A percentile compares a stretch with the other conserved stretches of the same genome.
These are phyloP conservation scores for Picochlorum sp. DNA, from an alignment of 139 green algal genomes.

Conservation along the genomic window DNA sequence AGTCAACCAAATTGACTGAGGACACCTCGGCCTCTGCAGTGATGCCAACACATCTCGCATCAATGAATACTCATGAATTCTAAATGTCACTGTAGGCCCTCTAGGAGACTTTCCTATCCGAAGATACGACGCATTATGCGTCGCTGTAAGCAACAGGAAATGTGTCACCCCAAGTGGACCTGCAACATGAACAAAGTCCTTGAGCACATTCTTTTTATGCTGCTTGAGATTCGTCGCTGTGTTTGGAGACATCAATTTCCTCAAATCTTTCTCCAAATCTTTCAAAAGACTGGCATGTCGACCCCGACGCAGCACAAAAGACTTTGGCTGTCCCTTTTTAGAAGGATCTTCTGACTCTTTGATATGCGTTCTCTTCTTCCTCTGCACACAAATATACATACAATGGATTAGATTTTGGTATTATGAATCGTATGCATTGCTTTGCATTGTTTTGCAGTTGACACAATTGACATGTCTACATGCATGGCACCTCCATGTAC, in stretches of 20 bases:
- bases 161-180: constrained; percentile 92
- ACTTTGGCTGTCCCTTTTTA: constrained; percentile 61
- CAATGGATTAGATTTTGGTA: neutral
- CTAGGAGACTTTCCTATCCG: constrained; percentile 75
- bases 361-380: constrained; percentile 79
- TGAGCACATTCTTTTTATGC: constrained; percentile 73
- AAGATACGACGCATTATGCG: constrained; percentile 74
- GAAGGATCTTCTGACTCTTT: constrained; percentile 30
- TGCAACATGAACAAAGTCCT: constrained; percentile 93
- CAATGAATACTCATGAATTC: constrained; percentile 73
- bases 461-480: neutral
- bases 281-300: constrained; percentile 56
- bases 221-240: constrained; percentile 80
- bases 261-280: constrained; percentile 78
- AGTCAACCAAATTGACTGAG: constrained; percentile 51
- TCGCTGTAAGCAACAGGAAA: constrained; percentile 88
- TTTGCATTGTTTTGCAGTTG: too few relatives aligned
- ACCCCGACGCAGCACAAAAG: constrained; percentile 81
- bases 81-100: constrained; percentile 87
- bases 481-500: constrained; percentile 5
- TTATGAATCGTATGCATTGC: too few relatives aligned
- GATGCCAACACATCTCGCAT: constrained; percentile 66
- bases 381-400: constrained; percentile 35
- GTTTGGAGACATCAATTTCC: constrained; percentile 87
- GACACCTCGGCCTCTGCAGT: constrained; percentile 52